Conservation (phyloP, 2,329 filamentous ascomycete species). For the Keithomyces neogunnii region DNA sequence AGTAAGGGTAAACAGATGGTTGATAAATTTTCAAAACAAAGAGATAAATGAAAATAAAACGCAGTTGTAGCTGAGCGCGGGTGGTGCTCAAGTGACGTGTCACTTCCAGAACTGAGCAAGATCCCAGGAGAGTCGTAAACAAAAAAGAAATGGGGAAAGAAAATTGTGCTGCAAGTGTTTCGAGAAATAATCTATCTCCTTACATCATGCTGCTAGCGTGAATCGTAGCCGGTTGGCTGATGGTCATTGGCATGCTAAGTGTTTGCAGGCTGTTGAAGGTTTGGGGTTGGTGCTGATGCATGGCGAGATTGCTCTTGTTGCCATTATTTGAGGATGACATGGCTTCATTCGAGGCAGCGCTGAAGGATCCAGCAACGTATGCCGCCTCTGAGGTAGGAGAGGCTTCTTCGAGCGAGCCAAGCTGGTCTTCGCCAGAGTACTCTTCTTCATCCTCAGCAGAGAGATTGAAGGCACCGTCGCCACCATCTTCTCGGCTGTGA, state of each 20-base stretch:
- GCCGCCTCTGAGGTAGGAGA: slow-evolving; percentile 64
- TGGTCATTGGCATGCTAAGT: slow-evolving; percentile 56
- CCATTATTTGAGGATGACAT: slow-evolving; percentile 11
- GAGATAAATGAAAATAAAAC: slow-evolving; percentile 3
- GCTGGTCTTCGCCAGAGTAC: slow-evolving; percentile 71
- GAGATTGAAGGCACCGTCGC: slow-evolving; percentile 49
- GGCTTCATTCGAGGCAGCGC: slow-evolving; percentile 29
- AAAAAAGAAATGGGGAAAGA: slow-evolving; percentile 8
- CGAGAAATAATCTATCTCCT: slow-evolving; percentile 8
- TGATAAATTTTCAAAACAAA: slow-evolving; percentile 6
- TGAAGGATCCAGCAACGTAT: slow-evolving; percentile 47
- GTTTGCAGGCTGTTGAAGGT: slow-evolving; percentile 51
- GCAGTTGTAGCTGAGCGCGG: slow-evolving; percentile 3
- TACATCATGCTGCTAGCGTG: slow-evolving; percentile 38
- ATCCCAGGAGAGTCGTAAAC: slow-evolving; percentile 1
- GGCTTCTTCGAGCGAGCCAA: slow-evolving; percentile 70
- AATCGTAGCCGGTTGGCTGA: slow-evolving; percentile 44
- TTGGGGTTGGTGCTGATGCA: slow-evolving; percentile 15
- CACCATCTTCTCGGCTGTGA: slow-evolving; percentile 56
- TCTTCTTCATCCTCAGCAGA: slow-evolving; percentile 84
- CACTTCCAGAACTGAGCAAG: slow-evolving; percentile 1
- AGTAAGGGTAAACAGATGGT: slow-evolving; percentile 13
- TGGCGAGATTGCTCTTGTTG: slow-evolving; percentile 8
- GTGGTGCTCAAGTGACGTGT: not conserved
- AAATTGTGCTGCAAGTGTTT: slow-evolving; percentile 3